Percentiles rank a stretch among this genome's conserved stretches.
Conservation (phyloP, 306 rosid genomes). For the Prunus padus region DNA sequence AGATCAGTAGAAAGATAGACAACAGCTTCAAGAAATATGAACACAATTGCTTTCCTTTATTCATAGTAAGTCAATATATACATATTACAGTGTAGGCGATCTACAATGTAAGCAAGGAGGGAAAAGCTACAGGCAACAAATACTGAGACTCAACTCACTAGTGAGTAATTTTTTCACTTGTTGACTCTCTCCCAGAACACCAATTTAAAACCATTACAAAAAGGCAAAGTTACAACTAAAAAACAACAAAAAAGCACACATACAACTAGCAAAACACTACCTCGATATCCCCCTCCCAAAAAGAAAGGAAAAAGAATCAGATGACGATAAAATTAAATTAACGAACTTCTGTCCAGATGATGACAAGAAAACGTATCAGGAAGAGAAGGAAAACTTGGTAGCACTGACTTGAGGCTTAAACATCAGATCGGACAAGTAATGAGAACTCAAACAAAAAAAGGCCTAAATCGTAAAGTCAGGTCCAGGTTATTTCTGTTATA, state of each 20-base stretch:
- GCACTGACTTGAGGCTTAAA: not conserved
- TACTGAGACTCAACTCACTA: not conserved
- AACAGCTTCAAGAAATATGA: not conserved
- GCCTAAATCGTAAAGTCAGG: not conserved
- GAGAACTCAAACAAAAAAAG: not conserved
- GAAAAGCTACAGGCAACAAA: slow-evolving; percentile 11
- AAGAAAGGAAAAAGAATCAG: not conserved
- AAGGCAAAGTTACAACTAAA: not conserved
- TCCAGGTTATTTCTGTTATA: not conserved
- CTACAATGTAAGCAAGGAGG: not conserved
- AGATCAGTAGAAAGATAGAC: not conserved
- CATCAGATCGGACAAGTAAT: not conserved
- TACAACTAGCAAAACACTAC: not conserved
- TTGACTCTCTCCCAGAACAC: not conserved
- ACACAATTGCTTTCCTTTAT: slow-evolving; percentile 2
- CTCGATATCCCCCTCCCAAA: not conserved
- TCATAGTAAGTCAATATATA: not conserved
- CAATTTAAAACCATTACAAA: not conserved
- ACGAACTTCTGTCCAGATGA: not conserved
- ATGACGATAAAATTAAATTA: not conserved
- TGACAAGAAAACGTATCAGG: not conserved
- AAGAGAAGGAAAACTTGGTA: not conserved
- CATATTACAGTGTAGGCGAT: not conserved
- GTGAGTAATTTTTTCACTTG: not conserved
- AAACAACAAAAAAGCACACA: not conserved